phyloP scores from a whole-genome alignment of 495 filamentous ascomycete genomes.

The Staphylotrichum tortipilum region DNA sequence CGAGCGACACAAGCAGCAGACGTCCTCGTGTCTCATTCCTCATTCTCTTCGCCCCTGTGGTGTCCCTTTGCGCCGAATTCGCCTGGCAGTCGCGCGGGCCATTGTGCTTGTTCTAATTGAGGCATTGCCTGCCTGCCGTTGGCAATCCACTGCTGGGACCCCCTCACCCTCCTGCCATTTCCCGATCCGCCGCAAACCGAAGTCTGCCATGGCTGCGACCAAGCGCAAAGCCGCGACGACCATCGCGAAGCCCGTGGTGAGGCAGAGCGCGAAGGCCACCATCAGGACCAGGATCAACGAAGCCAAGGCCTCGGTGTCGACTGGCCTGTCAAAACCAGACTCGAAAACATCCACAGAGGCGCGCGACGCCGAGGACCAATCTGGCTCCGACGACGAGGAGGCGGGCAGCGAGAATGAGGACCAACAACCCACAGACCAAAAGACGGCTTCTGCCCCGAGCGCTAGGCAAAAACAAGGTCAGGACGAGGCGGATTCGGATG shows the following conservation, averaged over 20 bases:
- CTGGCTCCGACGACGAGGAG: conserved; percentile 33
- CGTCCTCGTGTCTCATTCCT: too few relatives aligned
- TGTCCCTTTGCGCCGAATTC: neutral
- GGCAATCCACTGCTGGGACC: too few relatives aligned
- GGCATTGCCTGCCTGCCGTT: too few relatives aligned
- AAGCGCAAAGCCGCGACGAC: conserved; percentile 43
- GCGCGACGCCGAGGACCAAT: conserved; percentile 43
- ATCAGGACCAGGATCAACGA: conserved; percentile 64
- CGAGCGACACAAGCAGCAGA: neutral
- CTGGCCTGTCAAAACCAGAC: conserved; percentile 18
- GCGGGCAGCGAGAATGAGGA: conserved; percentile 16
- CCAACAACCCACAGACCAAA: neutral
- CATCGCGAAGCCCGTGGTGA: conserved; percentile 41
- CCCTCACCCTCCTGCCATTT: too few relatives aligned
- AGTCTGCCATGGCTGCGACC: conserved; percentile 38
- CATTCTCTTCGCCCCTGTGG: too few relatives aligned
- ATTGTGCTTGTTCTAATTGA: too few relatives aligned
- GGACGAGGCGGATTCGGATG: conserved; percentile 1
- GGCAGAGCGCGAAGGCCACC: conserved; percentile 52
- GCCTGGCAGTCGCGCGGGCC: neutral
- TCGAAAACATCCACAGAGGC: conserved; percentile 26
- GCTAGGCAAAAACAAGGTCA: conserved; percentile 5
- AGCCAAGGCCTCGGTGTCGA: conserved; percentile 55
- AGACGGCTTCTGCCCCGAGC: neutral
- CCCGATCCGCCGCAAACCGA: neutral